A percentile compares a stretch with the other conserved stretches of the same genome.
phyloP scores from a whole-genome alignment of 257 asterid species.

The Ehretia macrophylla region DNA sequence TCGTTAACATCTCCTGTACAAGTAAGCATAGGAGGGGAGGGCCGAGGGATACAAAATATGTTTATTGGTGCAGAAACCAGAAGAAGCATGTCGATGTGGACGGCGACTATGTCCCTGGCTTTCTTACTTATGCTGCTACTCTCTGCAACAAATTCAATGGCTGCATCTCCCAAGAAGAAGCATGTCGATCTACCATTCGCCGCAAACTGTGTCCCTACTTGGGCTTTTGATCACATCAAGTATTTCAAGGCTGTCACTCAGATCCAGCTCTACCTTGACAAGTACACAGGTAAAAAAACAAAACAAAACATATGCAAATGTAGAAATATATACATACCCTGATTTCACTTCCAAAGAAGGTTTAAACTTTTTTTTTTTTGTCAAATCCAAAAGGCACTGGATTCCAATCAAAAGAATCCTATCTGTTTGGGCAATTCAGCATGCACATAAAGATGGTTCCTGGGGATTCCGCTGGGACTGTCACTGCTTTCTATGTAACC shows the following conservation, averaged over 20 bases:
- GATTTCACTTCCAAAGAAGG: neutral
- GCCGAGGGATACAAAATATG: too few species aligned
- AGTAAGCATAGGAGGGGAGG: too few species aligned
- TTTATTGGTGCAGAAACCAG: too few species aligned
- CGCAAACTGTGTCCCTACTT: conserved; percentile 51
- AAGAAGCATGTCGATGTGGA: too few species aligned
- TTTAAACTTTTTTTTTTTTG: neutral
- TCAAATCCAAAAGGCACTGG: conserved; percentile 41
- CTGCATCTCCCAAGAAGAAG: conserved; percentile 33
- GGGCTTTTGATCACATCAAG: conserved; percentile 73
- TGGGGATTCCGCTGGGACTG: too few species aligned
- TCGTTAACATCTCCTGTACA: too few species aligned
- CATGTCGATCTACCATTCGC: conserved; percentile 57
- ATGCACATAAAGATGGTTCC: too few species aligned
- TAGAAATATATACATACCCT: too few species aligned
- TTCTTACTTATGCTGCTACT: conserved; percentile 11
- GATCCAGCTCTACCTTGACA: conserved; percentile 66
- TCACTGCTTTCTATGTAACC: neutral
- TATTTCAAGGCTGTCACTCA: conserved; percentile 53
- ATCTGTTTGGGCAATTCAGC: conserved; percentile 61
- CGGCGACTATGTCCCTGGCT: neutral
- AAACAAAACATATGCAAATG: neutral
- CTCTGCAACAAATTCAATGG: conserved; percentile 33
- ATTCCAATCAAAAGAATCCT: conserved; percentile 61
- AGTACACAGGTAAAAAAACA: conserved; percentile 32